Base-by-base conservation (phyloP, 2,329 filamentous ascomycete genomes). In the Canariomyces notabilis region DNA sequence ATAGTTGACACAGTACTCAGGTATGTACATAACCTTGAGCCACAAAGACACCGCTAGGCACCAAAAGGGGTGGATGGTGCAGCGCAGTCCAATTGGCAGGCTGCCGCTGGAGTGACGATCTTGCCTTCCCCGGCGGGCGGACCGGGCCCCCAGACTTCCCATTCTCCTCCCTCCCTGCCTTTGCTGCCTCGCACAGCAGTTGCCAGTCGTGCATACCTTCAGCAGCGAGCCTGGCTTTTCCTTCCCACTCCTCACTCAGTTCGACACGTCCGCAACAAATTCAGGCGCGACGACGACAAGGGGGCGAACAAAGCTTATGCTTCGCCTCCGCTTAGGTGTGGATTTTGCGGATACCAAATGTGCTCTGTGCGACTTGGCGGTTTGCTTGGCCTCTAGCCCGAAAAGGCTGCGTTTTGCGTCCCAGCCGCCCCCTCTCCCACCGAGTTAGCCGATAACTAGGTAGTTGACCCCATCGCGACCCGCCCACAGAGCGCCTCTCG, bases 101-200 rank as follows among this genome's bases (percentile, higher is more conserved):
- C 41, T 43, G n/a, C n/a, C n/a, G n/a, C n/a, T n/a, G n/a, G n/a
- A 50, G 36, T 42, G 54, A 42, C 38, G 52, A 56, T 56, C 54
- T 40, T 42, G 52, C 43, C 52, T 49, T 37, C 37, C 53, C 36
- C 9, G 49, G 51, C 49, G 41, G 35, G 39, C 39, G 26, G 26
- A 40, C 46, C 46, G 49, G 31, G 26, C 41, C 55, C 48, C 51
- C 44, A 47, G 46, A 48, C 29, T 44, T 37, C 44, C 44, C 42
- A 40, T 46, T 44, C 43, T 39, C 41, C 40, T 37, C 43, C 39
- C 44, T 35, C 44, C 26, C 42, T 34, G 36, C 51, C 33, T 45
- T 18, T 48, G 35, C 47, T 47, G 39, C 40, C 33, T 42, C 15
- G 31, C 29, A 23, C 29, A 16, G 33, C 23, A 11, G 29, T 33